A percentile compares a stretch with the other conserved stretches of the same genome.
Conservation (phyloP, 345 rosid species). For the Camelina sativa region DNA sequence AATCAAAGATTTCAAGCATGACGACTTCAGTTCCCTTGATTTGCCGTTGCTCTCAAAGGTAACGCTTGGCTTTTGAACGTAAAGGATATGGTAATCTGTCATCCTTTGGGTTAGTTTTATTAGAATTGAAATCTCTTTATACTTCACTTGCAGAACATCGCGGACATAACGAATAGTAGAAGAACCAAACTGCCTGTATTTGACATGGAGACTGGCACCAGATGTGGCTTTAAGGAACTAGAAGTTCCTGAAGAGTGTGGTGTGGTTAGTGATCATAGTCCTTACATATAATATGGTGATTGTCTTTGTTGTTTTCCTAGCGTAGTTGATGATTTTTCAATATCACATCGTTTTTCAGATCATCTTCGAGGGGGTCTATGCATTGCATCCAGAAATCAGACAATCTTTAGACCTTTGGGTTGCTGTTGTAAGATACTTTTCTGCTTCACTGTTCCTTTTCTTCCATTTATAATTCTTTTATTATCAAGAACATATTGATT, state of each 20-base stretch:
- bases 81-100: slow-evolving; percentile 14
- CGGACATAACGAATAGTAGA: slow-evolving; percentile 66
- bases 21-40: slow-evolving; percentile 91
- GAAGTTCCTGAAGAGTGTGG: slow-evolving; percentile 96
- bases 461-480: slow-evolving; percentile 21
- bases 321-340: slow-evolving; percentile 5
- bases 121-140: slow-evolving; percentile 29
- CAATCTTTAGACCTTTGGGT: slow-evolving; percentile 92
- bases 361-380: slow-evolving; percentile 97
- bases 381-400: slow-evolving; percentile 93
- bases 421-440: slow-evolving; percentile 83
- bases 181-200: slow-evolving; percentile 84
- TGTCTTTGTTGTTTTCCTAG: slow-evolving; percentile 11
- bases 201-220: slow-evolving; percentile 88
- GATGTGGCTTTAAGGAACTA: slow-evolving; percentile 89
- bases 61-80: slow-evolving; percentile 21
- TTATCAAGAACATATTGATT: slow-evolving; percentile 28
- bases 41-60: slow-evolving; percentile 91
- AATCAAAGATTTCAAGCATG: slow-evolving; percentile 88
- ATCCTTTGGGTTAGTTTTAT: slow-evolving; percentile 3
- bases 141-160: slow-evolving; percentile 67
- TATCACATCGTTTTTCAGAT: slow-evolving; percentile 58
- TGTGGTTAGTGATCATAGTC: slow-evolving; percentile 63
- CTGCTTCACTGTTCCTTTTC: slow-evolving; percentile 34
- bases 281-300: slow-evolving; percentile 16